These are phyloP conservation scores for Rhizoclosmatium sp. DNA, from an alignment of 192 early-diverging fungal genomes.

Conservation along the genomic window DNA sequence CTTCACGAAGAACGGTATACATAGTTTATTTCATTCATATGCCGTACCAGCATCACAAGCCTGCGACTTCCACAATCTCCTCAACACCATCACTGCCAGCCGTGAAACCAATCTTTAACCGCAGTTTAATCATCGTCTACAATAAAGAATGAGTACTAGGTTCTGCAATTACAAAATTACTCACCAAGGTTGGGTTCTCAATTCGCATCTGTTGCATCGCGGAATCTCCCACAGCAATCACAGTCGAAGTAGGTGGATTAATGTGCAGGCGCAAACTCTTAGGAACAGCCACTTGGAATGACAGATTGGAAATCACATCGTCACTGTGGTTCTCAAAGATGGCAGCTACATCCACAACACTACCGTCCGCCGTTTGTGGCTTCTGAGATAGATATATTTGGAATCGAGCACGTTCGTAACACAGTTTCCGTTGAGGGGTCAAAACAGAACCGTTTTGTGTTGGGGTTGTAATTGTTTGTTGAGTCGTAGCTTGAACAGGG, in stretches of 20 bases:
- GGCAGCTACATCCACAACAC: slow-evolving; percentile 70
- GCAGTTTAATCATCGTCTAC: slow-evolving; percentile 46
- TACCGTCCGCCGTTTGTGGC: slow-evolving; percentile 52
- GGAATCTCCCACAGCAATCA: slow-evolving; percentile 62
- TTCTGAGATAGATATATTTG: slow-evolving; percentile 77
- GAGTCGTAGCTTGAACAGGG: neutral
- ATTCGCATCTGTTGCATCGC: slow-evolving; percentile 85
- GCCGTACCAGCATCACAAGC: slow-evolving; percentile 30
- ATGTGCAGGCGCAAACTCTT: slow-evolving; percentile 89
- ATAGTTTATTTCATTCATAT: neutral
- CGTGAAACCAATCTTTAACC: slow-evolving; percentile 53
- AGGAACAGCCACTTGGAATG: slow-evolving; percentile 95
- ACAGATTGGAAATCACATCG: slow-evolving; percentile 68
- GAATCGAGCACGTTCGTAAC: slow-evolving; percentile 81
- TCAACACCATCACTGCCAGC: slow-evolving; percentile 39
- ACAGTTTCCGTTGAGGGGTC: slow-evolving; percentile 39
- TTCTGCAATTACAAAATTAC: neutral
- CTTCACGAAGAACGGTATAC: neutral
- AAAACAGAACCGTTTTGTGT: slow-evolving; percentile 11
- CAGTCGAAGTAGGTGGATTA: slow-evolving; percentile 74
- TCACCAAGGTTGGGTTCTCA: slow-evolving; percentile 77
- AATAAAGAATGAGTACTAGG: neutral
- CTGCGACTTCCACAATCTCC: slow-evolving; percentile 56
- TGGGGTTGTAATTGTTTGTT: neutral
- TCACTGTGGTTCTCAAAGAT: slow-evolving; percentile 71